A percentile compares a stretch with the other conserved stretches of the same genome.
Evolutionary conservation across 352 stramenopile species (phyloP).

Genomic region (Pythium diclinum): DNA sequence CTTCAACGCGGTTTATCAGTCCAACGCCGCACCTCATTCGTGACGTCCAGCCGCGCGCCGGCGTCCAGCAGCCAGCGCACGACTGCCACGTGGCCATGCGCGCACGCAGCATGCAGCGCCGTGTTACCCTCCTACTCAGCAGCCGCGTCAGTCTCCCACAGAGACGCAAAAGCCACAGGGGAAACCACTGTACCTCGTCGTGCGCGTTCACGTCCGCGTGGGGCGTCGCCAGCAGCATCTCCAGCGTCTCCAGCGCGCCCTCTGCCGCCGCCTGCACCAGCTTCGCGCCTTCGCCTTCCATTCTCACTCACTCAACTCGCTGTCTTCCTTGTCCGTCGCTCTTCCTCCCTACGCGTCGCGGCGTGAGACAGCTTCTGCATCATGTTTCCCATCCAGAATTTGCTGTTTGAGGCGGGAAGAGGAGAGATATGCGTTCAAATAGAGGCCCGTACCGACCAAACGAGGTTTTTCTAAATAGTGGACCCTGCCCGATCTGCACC

Average conservation of each 20-base stretch:
- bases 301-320: no score
- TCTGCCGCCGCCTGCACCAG: not conserved
- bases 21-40: not conserved
- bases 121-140: not conserved
- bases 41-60: not conserved
- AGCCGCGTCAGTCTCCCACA: no score
- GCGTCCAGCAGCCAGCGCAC: not conserved
- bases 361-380: no score
- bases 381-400: no score
- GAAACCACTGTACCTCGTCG: not conserved
- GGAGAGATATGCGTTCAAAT: no score
- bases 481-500: no score
- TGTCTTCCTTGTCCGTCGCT: no score
- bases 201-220: not conserved
- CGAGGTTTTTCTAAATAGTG: no score
- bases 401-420: no score
- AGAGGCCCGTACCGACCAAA: no score
- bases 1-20: no score
- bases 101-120: not conserved
- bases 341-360: no score
- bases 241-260: not conserved
- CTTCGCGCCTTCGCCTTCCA: not conserved
- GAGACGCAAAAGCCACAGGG: not conserved
- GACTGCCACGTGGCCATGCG: not conserved
- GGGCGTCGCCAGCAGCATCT: not conserved